A percentile compares a stretch with the other conserved stretches of the same genome.
Evolutionary conservation across 2,329 filamentous ascomycete species (phyloP).

Genomic region (Verticillium dahliae): DNA sequence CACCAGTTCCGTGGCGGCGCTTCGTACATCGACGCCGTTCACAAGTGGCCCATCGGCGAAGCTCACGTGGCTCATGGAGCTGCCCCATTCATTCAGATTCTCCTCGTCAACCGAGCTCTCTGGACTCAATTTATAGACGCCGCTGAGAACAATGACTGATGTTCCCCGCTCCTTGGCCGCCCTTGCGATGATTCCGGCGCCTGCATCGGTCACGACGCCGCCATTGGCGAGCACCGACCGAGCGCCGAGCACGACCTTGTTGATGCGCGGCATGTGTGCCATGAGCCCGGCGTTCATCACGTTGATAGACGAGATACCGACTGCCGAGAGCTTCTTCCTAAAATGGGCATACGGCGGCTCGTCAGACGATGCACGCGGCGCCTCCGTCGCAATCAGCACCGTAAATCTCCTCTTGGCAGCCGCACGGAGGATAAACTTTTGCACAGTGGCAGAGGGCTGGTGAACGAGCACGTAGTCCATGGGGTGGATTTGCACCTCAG

Average conservation of each 20-base stretch:
- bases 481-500: conserved; percentile 86
- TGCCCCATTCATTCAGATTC: conserved; percentile 78
- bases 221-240: conserved; percentile 86
- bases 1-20: conserved; percentile 77
- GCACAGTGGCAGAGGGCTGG: conserved; percentile 77
- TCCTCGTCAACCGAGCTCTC: conserved; percentile 81
- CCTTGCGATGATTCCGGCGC: conserved; percentile 75
- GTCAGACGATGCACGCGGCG: conserved; percentile 23
- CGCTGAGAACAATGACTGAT: conserved; percentile 81
- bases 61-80: conserved; percentile 67
- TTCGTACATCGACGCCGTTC: conserved; percentile 69
- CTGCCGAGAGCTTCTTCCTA: conserved; percentile 69
- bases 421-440: conserved; percentile 82
- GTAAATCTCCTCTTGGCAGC: conserved; percentile 89
- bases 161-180: conserved; percentile 78
- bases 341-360: conserved; percentile 47
- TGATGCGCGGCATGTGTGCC: conserved; percentile 90
- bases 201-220: conserved; percentile 74
- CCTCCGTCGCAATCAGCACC: conserved; percentile 72
- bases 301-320: conserved; percentile 76
- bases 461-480: conserved; percentile 90
- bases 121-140: conserved; percentile 90
- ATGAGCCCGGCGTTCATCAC: conserved; percentile 82
- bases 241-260: conserved; percentile 89
- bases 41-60: conserved; percentile 78